phyloP scores from a whole-genome alignment of 2,329 filamentous ascomycete species.

The Fusarium tjaetaba region DNA sequence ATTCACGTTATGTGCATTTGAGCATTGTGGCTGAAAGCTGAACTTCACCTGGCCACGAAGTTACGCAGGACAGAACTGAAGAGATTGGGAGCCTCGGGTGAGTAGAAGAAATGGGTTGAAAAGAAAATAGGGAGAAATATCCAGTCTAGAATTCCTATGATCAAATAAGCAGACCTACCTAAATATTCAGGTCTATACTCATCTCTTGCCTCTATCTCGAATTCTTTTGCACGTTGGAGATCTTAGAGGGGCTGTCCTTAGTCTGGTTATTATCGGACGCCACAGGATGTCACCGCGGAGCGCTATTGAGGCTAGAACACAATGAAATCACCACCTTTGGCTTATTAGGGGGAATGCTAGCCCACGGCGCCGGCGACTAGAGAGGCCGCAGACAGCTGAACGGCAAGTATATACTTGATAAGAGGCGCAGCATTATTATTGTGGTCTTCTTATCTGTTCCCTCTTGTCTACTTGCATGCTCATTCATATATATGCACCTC shows the following conservation, averaged over 20 bases:
- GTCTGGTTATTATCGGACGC: neutral
- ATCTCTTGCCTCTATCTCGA: no score
- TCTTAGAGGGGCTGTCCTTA: neutral
- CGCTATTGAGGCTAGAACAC: neutral
- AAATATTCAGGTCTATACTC: neutral
- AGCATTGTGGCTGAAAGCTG: neutral
- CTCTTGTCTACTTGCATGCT: no score
- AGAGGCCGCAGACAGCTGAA: neutral
- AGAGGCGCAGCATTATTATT: neutral
- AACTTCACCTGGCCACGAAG: neutral
- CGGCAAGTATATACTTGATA: neutral
- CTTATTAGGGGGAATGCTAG: neutral
- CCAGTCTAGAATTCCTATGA: rapidly evolving
- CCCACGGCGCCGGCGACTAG: rapidly evolving
- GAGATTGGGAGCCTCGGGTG: neutral
- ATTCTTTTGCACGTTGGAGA: rapidly evolving
- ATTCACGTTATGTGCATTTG: neutral
- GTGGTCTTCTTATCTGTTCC: rapidly evolving
- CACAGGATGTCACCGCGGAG: neutral
- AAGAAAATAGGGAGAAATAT: rapidly evolving
- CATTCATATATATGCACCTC: no score
- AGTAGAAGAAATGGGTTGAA: rapidly evolving
- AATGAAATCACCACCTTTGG: neutral
- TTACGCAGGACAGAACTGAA: rapidly evolving
- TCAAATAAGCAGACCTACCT: rapidly evolving